Evolutionary conservation across 1,284 basidiomycete species (phyloP).

Genomic region (Irpex rosettiformis): DNA sequence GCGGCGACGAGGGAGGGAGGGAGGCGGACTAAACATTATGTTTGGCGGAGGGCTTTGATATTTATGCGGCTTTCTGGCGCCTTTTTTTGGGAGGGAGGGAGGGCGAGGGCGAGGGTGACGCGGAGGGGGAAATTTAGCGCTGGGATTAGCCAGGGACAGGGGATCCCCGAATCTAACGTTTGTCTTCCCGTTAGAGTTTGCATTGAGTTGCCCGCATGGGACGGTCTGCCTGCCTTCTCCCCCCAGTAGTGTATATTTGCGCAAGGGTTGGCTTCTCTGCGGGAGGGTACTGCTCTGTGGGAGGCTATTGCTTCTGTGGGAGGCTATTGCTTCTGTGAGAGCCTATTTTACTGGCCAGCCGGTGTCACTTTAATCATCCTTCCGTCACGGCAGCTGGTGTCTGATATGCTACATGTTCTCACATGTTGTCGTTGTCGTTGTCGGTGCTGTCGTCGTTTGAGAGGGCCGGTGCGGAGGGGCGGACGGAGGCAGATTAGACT

Average conservation of each 20-base stretch:
- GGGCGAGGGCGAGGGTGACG: background rate
- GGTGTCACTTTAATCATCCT: too few species aligned
- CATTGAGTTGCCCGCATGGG: constrained; percentile 20
- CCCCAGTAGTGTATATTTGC: background rate
- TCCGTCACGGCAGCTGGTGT: too few species aligned
- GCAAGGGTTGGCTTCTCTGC: background rate
- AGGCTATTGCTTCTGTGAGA: too few species aligned
- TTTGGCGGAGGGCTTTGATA: constrained; percentile 10
- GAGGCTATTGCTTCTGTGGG: too few species aligned
- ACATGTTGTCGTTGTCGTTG: too few species aligned
- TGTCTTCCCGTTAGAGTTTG: constrained; percentile 29
- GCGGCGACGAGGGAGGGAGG: constrained; percentile 17
- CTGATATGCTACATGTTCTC: too few species aligned
- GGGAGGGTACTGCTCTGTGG: too few species aligned
- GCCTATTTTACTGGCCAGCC: too few species aligned
- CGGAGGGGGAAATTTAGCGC: background rate
- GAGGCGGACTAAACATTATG: too few species aligned
- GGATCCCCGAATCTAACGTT: constrained; percentile 30
- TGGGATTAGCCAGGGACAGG: constrained; percentile 22
- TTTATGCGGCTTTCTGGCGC: constrained; percentile 11
- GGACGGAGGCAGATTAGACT: background rate
- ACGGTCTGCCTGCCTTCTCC: background rate
- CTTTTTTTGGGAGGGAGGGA: constrained; percentile 1
- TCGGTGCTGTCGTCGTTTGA: too few species aligned
- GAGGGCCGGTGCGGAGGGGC: background rate